phyloP scores from a whole-genome alignment of 2,329 filamentous ascomycete species.

The Aspergillus candidus region DNA sequence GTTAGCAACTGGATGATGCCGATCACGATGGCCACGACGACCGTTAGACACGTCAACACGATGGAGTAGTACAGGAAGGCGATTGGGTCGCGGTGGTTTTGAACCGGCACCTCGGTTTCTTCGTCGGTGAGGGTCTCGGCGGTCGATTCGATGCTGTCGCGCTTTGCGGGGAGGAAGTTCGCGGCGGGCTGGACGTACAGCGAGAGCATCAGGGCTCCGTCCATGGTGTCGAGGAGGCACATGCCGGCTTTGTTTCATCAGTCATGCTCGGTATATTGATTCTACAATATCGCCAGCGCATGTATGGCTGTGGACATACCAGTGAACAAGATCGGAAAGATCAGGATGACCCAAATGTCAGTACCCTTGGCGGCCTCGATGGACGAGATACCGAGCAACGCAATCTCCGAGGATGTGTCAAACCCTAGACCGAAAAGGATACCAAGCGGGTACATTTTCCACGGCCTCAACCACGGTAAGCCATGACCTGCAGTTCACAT shows the following conservation, averaged over 20 bases:
- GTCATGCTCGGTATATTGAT: not conserved
- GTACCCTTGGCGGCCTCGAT: conserved; percentile 82
- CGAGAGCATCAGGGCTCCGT: conserved; percentile 91
- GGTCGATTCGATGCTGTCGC: conserved; percentile 12
- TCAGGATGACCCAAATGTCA: conserved; percentile 85
- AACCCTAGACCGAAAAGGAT: conserved; percentile 89
- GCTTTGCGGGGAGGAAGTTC: conserved; percentile 33
- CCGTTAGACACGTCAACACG: conserved; percentile 75
- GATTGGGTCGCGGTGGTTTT: conserved; percentile 66
- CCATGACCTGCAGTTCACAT: no score
- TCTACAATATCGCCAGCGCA: not conserved
- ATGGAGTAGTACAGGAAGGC: conserved; percentile 92
- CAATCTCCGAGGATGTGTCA: conserved; percentile 91
- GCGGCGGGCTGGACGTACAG: conserved; percentile 63
- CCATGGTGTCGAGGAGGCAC: conserved; percentile 88
- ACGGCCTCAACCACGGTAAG: conserved; percentile 39
- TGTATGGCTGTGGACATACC: conserved; percentile 42
- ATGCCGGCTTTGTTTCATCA: conserved; percentile 61
- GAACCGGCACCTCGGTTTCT: conserved; percentile 17
- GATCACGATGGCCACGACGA: conserved; percentile 77
- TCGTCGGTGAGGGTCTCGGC: conserved; percentile 12
- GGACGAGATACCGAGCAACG: conserved; percentile 80
- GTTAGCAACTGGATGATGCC: conserved; percentile 78
- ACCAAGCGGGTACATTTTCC: conserved; percentile 95
- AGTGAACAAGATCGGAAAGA: conserved; percentile 87